Base-by-base conservation (phyloP, 192 early-diverging fungal species). In the Jimgerdemannia lactiflua region DNA sequence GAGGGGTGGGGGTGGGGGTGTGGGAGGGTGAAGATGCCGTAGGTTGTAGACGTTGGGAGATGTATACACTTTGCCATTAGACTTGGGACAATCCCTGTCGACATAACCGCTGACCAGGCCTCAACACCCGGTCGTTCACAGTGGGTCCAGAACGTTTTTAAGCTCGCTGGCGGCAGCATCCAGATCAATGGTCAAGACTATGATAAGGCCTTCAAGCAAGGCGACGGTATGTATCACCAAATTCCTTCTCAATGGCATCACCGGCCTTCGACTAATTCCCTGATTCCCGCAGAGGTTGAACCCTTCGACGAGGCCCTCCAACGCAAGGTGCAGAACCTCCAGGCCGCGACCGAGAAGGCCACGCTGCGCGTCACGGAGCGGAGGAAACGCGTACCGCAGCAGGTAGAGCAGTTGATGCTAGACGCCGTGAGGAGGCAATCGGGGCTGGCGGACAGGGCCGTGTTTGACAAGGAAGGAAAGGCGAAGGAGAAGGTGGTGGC, bases 311-410 rank as follows among this genome's bases (percentile, higher is more conserved):
- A 84, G 71, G 75, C 77, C 59, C 41, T 84, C 54, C 49, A 64
- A 14, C 42, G 70, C 63, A 76, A 69, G 69, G 42, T 79, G 4
- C 79, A 84, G 44, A 59, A 19, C 10, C 79, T 77, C 66, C 79
- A 81, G 43, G 63, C 69, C 20, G 64, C 69, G 17, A 79, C 77
- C n/a, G 79, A 81, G 42, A 79, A 84, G 4, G 41, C 81, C 68
- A 80, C 74, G 19, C 70, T 81, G 41, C 70, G 74, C 18, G 79
- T 84, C 3, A 77, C 77, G 69, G 79, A 80, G 59, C 77, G 79
- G 39, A 78, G 83, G 75, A 84, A 79, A 44, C 71, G 72, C 43
- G 79, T 84, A 3, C 83, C 83, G 14, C 78, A 81, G n/a, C 83
- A 81, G 72, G 79, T 84, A 72, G 80, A 78, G 41, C 80, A 78